These are phyloP conservation scores for Fusarium graminum DNA, from an alignment of 2,329 filamentous ascomycete genomes.

Conservation along the genomic window DNA sequence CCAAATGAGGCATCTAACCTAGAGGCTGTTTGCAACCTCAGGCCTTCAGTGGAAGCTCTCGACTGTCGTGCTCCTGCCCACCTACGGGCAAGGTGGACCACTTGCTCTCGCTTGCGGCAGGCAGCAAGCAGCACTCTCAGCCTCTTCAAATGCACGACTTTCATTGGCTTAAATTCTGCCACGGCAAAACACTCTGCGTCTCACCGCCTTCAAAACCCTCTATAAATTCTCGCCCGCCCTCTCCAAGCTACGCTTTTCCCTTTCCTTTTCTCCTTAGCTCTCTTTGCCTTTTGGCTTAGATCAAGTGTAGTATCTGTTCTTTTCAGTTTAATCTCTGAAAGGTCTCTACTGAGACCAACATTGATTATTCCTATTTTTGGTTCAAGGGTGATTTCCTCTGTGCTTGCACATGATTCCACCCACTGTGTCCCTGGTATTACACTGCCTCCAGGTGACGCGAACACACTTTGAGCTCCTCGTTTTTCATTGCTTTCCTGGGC, in stretches of 20 bases:
- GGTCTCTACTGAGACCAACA: conserved; percentile 77
- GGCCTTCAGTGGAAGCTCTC: background rate
- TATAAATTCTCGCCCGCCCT: conserved; percentile 43
- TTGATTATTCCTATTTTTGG: conserved; percentile 82
- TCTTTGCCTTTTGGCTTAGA: conserved; percentile 78
- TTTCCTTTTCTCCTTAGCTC: conserved; percentile 57
- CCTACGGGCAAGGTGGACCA: conserved; percentile 5
- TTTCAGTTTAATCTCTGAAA: conserved; percentile 98
- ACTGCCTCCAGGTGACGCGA: conserved; percentile 55
- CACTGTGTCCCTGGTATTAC: conserved; percentile 59
- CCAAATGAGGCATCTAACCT: conserved; percentile 1
- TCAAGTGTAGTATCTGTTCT: conserved; percentile 98
- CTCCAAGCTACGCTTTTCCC: conserved; percentile 34
- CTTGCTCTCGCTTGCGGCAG: background rate
- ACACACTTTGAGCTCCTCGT: conserved; percentile 44
- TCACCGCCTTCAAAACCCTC: conserved; percentile 15
- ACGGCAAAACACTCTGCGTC: background rate
- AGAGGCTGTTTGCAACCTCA: conserved; percentile 4
- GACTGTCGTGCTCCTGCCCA: background rate
- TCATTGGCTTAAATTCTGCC: conserved; percentile 37
- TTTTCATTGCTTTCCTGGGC: conserved; percentile 58
- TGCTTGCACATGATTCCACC: conserved; percentile 57
- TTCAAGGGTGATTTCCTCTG: conserved; percentile 54
- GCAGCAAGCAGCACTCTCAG: conserved; percentile 32
- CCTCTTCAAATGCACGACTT: background rate